Evolutionary conservation across 2,329 filamentous ascomycete species (phyloP).

Genomic region (Colletotrichum gigasporum): DNA sequence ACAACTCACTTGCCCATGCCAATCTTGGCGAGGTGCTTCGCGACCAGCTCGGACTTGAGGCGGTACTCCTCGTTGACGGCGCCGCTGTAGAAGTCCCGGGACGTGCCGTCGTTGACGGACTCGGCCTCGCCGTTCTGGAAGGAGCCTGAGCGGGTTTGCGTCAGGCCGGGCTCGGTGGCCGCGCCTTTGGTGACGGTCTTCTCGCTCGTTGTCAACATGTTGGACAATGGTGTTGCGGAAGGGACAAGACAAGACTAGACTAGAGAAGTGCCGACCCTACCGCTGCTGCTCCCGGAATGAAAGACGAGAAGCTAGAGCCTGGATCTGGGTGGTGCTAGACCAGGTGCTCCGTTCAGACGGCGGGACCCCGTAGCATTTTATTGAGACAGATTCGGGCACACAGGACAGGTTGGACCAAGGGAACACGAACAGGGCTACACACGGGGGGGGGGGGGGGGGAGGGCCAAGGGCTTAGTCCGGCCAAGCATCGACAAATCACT

Average conservation of each 20-base stretch:
- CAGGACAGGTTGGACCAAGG: no score
- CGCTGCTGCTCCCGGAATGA: constrained; percentile 30
- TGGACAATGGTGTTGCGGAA: neutral
- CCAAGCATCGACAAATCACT: constrained; percentile 1
- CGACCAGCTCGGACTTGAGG: constrained; percentile 44
- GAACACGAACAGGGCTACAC: neutral
- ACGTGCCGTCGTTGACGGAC: constrained; percentile 38
- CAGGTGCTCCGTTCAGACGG: neutral
- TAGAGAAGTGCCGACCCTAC: neutral
- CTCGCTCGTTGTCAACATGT: constrained; percentile 23
- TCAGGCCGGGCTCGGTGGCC: constrained; percentile 7
- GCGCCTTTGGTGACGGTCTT: constrained; percentile 18
- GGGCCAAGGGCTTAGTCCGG: neutral
- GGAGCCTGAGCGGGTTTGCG: constrained; percentile 17
- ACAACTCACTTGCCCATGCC: constrained; percentile 45
- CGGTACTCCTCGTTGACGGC: constrained; percentile 42
- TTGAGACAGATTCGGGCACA: no score
- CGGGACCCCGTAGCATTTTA: constrained; percentile 15
- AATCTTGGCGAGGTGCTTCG: constrained; percentile 40
- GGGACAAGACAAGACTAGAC: neutral
- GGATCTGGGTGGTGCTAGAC: neutral
- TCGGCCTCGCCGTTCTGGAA: constrained; percentile 16
- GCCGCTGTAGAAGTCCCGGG: constrained; percentile 48
- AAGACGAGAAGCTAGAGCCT: constrained; percentile 13
- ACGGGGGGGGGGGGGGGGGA: no score